Evolutionary conservation across 768 basidiomycete genomes (phyloP), one percentile per base, ranked within the genome.

Genomic region (Pleurotus citrinopileatus): DNA sequence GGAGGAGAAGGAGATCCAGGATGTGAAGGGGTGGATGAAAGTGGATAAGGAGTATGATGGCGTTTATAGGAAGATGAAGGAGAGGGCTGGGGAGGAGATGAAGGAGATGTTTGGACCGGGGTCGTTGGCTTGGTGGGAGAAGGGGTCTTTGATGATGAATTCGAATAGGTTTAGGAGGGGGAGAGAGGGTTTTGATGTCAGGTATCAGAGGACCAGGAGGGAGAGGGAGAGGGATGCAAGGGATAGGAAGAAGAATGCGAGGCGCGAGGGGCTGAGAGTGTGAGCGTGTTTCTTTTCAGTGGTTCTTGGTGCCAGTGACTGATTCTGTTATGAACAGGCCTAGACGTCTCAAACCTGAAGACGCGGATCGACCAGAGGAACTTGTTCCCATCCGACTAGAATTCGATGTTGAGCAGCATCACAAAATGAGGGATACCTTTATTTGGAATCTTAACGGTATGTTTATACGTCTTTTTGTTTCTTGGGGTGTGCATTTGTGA

Each of bases 311-410:
- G 38, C 51, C 43, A 28, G 53, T 61, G 9, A 50, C 58, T 44
- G 22, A 45, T 28, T 46, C 26, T 12, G 34, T 51, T 20, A 36
- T 52, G 43, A 56, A 50, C 52, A 88, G 87, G 56, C 90, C 91
- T 10, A 73, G 84, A 53, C 82, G 77, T 59, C 62, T 90, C 20
- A 70, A 75, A 6, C 62, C 73, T 4, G 78, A 82, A 50, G 78
- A 86, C 28, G 80, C 80, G 4, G 78, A 83, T 59, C 74, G 78
- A 23, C 78, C 81, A 10, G 97, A 99, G 64, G 79, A 84, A 61
- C 86, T 99, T 23, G 87, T 98, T 3, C 97, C 97, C 2, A 88
- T 99, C 36, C 84, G 97, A n/a, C 75, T 99, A 48, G 97, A 99
- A 67, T 86, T 98, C 62, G 97, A 99, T 61, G 87, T 95, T 44